Percentiles rank a stretch among this genome's conserved stretches.
Evolutionary conservation across 768 basidiomycete species (phyloP).

Genomic region (Obba rivulosa): DNA sequence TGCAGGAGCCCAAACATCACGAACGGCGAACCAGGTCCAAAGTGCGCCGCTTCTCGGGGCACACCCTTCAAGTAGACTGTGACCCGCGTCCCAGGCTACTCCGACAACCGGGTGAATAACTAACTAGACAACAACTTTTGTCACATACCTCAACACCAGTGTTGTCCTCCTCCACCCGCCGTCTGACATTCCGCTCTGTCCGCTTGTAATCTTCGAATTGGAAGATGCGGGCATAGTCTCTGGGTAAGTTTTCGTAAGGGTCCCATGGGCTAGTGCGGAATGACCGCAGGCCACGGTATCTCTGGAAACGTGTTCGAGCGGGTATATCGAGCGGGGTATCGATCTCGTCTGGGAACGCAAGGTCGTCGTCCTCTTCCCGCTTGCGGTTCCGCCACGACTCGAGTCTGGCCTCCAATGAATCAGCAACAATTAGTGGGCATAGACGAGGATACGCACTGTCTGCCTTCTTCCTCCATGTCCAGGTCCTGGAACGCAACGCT

Average conservation of each 20-base stretch:
- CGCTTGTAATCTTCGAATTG: conserved; percentile 93
- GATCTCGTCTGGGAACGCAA: conserved; percentile 92
- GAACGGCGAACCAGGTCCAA: conserved; percentile 40
- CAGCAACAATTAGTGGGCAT: conserved; percentile 3
- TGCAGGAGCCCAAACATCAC: conserved; percentile 79
- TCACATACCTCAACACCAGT: conserved; percentile 54
- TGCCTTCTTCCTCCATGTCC: conserved; percentile 78
- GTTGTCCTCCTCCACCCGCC: conserved; percentile 58
- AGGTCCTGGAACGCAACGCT: conserved; percentile 69
- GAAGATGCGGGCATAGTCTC: conserved; percentile 93
- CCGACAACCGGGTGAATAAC: not conserved
- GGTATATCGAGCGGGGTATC: conserved; percentile 87
- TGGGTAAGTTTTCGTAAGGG: conserved; percentile 90
- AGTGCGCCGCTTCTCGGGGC: conserved; percentile 48
- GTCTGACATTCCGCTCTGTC: conserved; percentile 67
- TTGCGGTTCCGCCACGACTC: conserved; percentile 63
- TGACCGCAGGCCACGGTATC: conserved; percentile 86
- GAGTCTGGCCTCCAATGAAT: conserved; percentile 38
- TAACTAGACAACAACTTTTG: not conserved
- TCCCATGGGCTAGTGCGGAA: conserved; percentile 98
- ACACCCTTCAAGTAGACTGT: conserved; percentile 72
- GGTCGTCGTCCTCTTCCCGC: conserved; percentile 75
- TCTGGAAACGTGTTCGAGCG: conserved; percentile 80
- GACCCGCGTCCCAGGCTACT: conserved; percentile 77
- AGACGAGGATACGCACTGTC: conserved; percentile 54